A percentile compares a stretch with the other conserved stretches of the same genome.
phyloP scores from a whole-genome alignment of 192 early-diverging fungal genomes.

The Dissophora ornata region DNA sequence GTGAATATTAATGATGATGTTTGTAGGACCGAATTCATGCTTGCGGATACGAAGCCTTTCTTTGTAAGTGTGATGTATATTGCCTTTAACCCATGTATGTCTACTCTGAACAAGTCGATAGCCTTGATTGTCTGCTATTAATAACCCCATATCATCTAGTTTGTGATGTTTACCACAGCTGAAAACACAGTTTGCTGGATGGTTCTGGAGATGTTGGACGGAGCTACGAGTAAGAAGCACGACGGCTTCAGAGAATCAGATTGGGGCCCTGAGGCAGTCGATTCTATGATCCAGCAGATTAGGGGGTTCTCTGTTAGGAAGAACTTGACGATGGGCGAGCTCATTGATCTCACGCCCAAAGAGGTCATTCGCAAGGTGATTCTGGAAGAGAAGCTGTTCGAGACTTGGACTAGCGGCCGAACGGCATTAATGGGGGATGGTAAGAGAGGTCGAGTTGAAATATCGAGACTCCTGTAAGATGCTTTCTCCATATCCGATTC shows the following conservation, averaged over 20 bases:
- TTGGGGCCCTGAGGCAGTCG: slow-evolving; percentile 29
- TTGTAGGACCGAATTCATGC: too few relatives aligned
- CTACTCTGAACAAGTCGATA: too few relatives aligned
- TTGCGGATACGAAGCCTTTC: neutral
- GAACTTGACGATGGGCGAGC: slow-evolving; percentile 5
- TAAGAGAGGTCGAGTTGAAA: too few relatives aligned
- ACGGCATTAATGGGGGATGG: slow-evolving; percentile 9
- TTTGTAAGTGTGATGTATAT: too few relatives aligned
- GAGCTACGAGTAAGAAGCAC: neutral
- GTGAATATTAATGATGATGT: neutral
- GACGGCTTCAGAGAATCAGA: slow-evolving; percentile 25
- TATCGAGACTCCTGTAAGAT: too few relatives aligned
- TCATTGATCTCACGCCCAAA: slow-evolving; percentile 17
- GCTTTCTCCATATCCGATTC: too few relatives aligned
- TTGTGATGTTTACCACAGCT: slow-evolving; percentile 13
- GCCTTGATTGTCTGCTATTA: too few relatives aligned
- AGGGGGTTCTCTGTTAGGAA: slow-evolving; percentile 5
- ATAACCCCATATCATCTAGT: too few relatives aligned
- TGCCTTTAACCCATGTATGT: too few relatives aligned
- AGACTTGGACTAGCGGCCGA: slow-evolving; percentile 7
- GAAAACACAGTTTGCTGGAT: neutral
- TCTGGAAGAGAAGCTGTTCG: slow-evolving; percentile 25
- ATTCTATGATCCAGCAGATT: slow-evolving; percentile 11
- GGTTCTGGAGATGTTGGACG: neutral
- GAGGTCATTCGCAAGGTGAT: slow-evolving; percentile 23